Conservation (phyloP, 208 protist species). For the Leishmania amazonensis region DNA sequence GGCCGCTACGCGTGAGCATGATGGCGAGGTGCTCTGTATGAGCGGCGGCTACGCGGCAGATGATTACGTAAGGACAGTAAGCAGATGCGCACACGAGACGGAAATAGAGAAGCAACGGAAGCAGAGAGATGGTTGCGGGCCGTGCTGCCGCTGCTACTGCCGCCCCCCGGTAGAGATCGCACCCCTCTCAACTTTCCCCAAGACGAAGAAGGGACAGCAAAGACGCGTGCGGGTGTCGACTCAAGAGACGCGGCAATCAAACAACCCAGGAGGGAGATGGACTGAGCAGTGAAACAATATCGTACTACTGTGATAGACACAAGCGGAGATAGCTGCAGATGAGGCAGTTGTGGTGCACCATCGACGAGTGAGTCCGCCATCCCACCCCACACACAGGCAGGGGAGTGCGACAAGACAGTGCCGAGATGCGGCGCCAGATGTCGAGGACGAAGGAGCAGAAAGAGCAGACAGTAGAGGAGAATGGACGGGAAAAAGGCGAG, state of each 20-base stretch:
- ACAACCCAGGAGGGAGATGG: background rate
- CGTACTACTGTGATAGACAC: too few relatives aligned
- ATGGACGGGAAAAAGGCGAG: too few relatives aligned
- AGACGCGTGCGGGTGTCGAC: background rate
- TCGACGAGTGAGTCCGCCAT: background rate
- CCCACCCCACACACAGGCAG: background rate
- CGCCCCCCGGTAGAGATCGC: background rate
- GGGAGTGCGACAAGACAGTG: background rate
- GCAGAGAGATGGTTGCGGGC: background rate
- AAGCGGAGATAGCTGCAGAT: background rate
- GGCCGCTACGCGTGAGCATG: constrained; percentile 24
- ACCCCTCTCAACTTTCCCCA: background rate
- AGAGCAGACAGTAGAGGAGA: background rate
- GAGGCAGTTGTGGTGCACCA: background rate
- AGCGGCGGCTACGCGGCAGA: background rate
- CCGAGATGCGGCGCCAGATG: background rate
- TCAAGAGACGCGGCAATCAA: background rate
- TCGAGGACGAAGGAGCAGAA: too few relatives aligned
- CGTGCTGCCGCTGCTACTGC: background rate
- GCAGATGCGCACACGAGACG: constrained; percentile 3
- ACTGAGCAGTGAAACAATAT: background rate
- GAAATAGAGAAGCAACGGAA: background rate
- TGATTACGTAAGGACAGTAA: background rate
- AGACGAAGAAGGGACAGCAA: background rate
- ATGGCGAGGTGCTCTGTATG: background rate